Evolutionary conservation across 2,329 filamentous ascomycete species (phyloP).

Genomic region (Furcasterigmium sp.): DNA sequence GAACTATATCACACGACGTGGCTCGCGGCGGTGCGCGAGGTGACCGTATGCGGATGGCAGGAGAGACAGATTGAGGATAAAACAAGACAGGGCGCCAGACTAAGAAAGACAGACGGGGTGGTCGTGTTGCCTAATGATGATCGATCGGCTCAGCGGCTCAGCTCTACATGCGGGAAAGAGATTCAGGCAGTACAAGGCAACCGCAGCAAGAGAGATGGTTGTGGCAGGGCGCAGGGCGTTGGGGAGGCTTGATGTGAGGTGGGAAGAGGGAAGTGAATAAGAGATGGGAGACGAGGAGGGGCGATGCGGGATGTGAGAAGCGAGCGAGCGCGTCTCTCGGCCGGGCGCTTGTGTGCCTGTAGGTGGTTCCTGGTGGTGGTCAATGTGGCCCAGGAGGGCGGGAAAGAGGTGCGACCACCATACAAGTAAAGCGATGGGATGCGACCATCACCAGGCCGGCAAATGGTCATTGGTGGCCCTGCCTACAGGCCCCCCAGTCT

Average conservation of each 20-base stretch:
- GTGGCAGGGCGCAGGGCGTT: neutral
- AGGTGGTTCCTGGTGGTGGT: no score
- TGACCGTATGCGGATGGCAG: no score
- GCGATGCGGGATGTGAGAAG: slow-evolving; percentile 19
- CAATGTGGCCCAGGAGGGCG: no score
- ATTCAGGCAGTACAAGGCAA: neutral
- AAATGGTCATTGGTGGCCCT: neutral
- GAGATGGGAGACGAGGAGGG: neutral
- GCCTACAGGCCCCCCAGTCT: neutral
- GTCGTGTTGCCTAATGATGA: neutral
- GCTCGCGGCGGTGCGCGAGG: no score
- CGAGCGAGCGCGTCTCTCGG: neutral
- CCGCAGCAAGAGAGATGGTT: neutral
- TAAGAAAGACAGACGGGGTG: neutral
- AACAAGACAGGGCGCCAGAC: neutral
- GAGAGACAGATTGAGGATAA: no score
- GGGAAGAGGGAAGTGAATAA: neutral
- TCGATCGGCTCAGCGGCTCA: neutral
- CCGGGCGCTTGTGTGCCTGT: no score
- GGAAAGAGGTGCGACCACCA: no score
- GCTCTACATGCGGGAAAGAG: neutral
- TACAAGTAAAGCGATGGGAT: no score
- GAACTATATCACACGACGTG: no score
- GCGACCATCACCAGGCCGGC: no score
- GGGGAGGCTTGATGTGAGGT: neutral